Percentiles rank a stretch among this genome's conserved stretches.
Conservation (phyloP, 2,329 filamentous ascomycete genomes). For the Penicillium sp. region DNA sequence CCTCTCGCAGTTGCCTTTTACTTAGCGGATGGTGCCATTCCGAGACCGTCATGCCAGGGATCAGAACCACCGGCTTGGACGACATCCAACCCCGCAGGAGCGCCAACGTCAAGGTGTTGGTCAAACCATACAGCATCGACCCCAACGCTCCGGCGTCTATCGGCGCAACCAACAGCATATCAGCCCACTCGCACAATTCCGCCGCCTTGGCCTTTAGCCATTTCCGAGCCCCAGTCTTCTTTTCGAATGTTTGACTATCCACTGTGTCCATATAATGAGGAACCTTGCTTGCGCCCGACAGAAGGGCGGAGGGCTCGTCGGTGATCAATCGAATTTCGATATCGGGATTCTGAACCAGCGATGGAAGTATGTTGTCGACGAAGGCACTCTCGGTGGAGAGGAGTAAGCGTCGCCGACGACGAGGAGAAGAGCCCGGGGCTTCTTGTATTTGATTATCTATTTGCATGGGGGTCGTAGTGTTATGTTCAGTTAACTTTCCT, state of each 20-base stretch:
- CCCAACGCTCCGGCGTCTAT: constrained; percentile 76
- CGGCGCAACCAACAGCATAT: constrained; percentile 73
- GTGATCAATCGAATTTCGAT: constrained; percentile 38
- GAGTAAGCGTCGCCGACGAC: too few species aligned
- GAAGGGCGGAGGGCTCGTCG: constrained; percentile 31
- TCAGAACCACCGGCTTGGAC: constrained; percentile 71
- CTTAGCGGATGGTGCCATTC: constrained; percentile 90
- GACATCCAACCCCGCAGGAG: constrained; percentile 79
- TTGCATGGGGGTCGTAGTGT: too few species aligned
- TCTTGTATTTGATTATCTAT: constrained; percentile 18
- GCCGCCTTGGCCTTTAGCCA: constrained; percentile 37
- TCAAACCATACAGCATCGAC: constrained; percentile 77
- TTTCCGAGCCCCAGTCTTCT: constrained; percentile 31
- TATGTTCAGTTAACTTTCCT: too few species aligned
- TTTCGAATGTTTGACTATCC: constrained; percentile 33
- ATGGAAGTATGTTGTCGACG: constrained; percentile 32
- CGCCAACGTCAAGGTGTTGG: constrained; percentile 70
- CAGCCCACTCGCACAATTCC: constrained; percentile 76
- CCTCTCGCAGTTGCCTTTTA: constrained; percentile 74
- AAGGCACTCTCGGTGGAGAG: constrained; percentile 37
- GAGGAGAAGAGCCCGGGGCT: too few species aligned
- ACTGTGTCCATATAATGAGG: constrained; percentile 37
- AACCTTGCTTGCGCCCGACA: constrained; percentile 34
- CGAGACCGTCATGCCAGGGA: constrained; percentile 77
- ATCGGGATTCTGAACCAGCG: constrained; percentile 32